Conservation (phyloP, 768 basidiomycete genomes). For the Cytidiella melzeri region DNA sequence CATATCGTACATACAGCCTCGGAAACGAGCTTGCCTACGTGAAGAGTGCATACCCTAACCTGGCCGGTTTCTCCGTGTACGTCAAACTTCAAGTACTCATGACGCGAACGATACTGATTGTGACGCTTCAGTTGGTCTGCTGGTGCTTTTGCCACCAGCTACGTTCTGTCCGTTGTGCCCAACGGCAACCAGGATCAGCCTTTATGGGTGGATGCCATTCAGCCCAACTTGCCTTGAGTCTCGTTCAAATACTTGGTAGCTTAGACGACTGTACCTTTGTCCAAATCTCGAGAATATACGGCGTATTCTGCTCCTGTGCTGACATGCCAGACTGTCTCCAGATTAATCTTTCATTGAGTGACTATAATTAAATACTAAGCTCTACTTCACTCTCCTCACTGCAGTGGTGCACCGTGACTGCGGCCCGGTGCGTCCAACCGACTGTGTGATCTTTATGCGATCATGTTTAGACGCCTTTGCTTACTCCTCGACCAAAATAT, state of each 20-base stretch:
- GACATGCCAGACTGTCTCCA: too few relatives aligned
- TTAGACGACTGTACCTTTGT: too few relatives aligned
- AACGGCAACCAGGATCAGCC: conserved; percentile 43
- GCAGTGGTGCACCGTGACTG: too few relatives aligned
- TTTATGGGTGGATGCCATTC: conserved; percentile 34
- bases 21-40: conserved; percentile 39
- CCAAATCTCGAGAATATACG: too few relatives aligned
- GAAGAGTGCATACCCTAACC: conserved; percentile 34
- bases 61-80: conserved; percentile 43
- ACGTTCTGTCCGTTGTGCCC: conserved; percentile 44
- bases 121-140: conserved; percentile 35
- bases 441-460: neutral
- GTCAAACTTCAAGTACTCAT: neutral
- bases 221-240: conserved; percentile 25
- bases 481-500: neutral
- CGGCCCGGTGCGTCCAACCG: too few relatives aligned
- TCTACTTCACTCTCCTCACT: too few relatives aligned
- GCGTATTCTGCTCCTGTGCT: too few relatives aligned
- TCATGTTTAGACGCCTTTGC: neutral
- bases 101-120: neutral
- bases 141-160: conserved; percentile 44
- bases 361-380: too few relatives aligned
- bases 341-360: too few relatives aligned
- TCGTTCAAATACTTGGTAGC: too few relatives aligned
- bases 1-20: conserved; percentile 26